Conservation (phyloP, 768 basidiomycete genomes). For the Collybia mongolica region DNA sequence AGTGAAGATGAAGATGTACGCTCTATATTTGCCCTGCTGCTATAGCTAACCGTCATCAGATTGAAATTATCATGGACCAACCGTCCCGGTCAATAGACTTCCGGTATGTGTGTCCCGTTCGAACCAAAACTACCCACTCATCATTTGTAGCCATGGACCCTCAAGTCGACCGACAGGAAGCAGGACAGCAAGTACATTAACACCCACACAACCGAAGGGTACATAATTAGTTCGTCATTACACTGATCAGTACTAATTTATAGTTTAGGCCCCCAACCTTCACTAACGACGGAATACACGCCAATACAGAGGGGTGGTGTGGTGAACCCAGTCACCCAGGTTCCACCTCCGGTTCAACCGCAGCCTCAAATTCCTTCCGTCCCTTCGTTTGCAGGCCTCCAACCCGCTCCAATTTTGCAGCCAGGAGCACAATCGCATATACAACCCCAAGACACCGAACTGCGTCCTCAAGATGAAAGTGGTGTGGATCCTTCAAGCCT, state of each 20-base stretch:
- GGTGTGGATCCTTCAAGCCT: slow-evolving; percentile 65
- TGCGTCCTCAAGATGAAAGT: slow-evolving; percentile 32
- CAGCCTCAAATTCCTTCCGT: slow-evolving; percentile 10
- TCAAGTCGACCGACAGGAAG: slow-evolving; percentile 26
- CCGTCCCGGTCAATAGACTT: slow-evolving; percentile 72
- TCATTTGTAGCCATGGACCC: slow-evolving; percentile 31
- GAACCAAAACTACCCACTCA: neutral
- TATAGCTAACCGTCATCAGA: slow-evolving; percentile 46
- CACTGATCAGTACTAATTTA: no score
- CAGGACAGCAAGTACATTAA: slow-evolving; percentile 28
- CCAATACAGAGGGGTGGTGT: slow-evolving; percentile 64
- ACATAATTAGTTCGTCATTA: neutral
- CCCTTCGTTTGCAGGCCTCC: slow-evolving; percentile 17
- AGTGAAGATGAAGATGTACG: slow-evolving; percentile 49
- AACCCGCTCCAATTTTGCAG: slow-evolving; percentile 6
- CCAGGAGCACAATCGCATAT: slow-evolving; percentile 12
- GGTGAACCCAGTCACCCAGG: slow-evolving; percentile 15
- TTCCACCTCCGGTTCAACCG: slow-evolving; percentile 17
- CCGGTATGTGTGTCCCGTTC: slow-evolving; percentile 38
- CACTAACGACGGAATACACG: slow-evolving; percentile 82
- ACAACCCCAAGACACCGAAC: slow-evolving; percentile 13
- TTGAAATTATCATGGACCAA: slow-evolving; percentile 91
- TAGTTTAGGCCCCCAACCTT: slow-evolving; percentile 41
- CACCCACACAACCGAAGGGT: slow-evolving; percentile 33
- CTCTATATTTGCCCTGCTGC: slow-evolving; percentile 1